A percentile compares a stretch with the other conserved stretches of the same genome.
These are phyloP conservation scores for Suhomyces bokatorum DNA, from an alignment of 1,139 yeast genomes.

Conservation along the genomic window DNA sequence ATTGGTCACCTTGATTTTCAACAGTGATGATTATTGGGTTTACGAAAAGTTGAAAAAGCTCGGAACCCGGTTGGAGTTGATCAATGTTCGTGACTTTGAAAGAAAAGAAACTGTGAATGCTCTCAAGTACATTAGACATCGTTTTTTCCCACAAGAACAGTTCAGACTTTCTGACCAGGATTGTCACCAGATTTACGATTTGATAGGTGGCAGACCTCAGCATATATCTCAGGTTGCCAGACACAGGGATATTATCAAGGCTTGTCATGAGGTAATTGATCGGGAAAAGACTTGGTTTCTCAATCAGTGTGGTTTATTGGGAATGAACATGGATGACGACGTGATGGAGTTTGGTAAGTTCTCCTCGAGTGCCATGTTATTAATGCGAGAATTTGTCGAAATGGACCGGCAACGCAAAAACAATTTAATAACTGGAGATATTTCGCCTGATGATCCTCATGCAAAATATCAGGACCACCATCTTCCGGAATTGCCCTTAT, in stretches of 20 bases:
- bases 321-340: slow-evolving; percentile 82
- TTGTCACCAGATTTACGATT: slow-evolving; percentile 61
- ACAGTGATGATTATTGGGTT: slow-evolving; percentile 86
- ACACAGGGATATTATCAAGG: slow-evolving; percentile 58
- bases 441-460: neutral
- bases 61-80: slow-evolving; percentile 73
- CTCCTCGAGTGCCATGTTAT: slow-evolving; percentile 71
- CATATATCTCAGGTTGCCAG: slow-evolving; percentile 75
- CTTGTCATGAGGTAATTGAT: slow-evolving; percentile 72
- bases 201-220: slow-evolving; percentile 85
- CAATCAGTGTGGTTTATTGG: slow-evolving; percentile 78
- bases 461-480: slow-evolving; percentile 42
- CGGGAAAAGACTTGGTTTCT: slow-evolving; percentile 84
- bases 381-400: slow-evolving; percentile 70
- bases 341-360: slow-evolving; percentile 86
- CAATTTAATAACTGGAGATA: slow-evolving; percentile 27
- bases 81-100: slow-evolving; percentile 68
- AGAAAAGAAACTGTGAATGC: slow-evolving; percentile 59
- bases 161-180: slow-evolving; percentile 25
- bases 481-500: slow-evolving; percentile 73
- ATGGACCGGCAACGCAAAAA: slow-evolving; percentile 52
- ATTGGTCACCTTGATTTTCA: slow-evolving; percentile 71
- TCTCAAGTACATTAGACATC: slow-evolving; percentile 51
- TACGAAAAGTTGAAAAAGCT: slow-evolving; percentile 72
- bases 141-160: slow-evolving; percentile 41